Conservation (phyloP, 208 protist genomes). For the Acanthamoeba healyi region DNA sequence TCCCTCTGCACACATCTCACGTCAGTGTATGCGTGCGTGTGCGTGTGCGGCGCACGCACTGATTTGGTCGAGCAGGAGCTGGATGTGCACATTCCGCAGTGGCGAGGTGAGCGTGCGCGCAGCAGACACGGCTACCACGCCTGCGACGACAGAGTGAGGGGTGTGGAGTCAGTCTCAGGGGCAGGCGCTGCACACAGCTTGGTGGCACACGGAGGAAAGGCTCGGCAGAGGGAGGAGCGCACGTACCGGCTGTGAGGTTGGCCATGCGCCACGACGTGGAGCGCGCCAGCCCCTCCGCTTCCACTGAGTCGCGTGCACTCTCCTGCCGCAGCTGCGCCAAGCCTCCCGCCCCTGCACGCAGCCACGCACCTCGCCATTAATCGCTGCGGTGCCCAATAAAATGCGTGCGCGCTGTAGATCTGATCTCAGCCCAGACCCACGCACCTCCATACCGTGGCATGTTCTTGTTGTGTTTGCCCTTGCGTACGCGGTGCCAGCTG, state of each 20-base stretch:
- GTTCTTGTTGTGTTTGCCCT: too few species aligned
- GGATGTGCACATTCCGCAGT: neutral
- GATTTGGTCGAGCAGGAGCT: neutral
- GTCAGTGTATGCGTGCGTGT: neutral
- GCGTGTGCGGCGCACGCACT: neutral
- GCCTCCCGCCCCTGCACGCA: neutral
- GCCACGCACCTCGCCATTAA: neutral
- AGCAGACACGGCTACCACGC: neutral
- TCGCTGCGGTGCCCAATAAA: neutral
- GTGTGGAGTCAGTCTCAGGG: too few species aligned
- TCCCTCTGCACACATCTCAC: too few species aligned
- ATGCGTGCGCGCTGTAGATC: too few species aligned
- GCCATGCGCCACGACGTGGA: neutral
- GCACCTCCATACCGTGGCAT: too few species aligned
- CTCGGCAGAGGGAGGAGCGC: neutral
- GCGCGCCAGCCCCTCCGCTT: neutral
- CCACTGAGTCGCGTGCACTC: neutral
- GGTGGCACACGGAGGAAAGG: too few species aligned
- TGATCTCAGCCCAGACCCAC: too few species aligned
- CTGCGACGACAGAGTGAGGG: neutral
- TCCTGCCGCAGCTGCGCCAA: conserved; percentile 23
- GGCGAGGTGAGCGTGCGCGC: neutral
- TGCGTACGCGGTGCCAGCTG: too few species aligned
- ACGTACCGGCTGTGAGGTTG: neutral
- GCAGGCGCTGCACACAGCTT: too few species aligned